Percentiles rank a stretch among this genome's conserved stretches.
phyloP scores from a whole-genome alignment of 1,139 yeast species.

The Kluyveromyces sp. region DNA sequence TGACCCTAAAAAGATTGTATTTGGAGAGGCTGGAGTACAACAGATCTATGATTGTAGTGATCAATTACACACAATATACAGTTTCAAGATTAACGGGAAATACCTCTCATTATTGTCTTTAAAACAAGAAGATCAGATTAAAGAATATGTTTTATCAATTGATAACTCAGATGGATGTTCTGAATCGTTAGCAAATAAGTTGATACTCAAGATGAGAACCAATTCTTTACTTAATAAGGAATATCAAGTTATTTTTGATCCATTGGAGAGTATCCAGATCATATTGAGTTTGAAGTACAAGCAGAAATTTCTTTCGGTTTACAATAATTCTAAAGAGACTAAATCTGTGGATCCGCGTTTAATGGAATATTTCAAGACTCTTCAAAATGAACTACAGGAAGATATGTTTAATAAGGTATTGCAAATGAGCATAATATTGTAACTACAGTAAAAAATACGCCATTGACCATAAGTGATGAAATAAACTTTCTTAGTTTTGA shows the following conservation, averaged over 20 bases:
- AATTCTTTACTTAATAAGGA: conserved; percentile 45
- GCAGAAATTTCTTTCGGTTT: conserved; percentile 28
- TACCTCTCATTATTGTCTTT: conserved; percentile 44
- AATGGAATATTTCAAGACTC: conserved; percentile 18
- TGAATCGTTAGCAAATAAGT: conserved; percentile 32
- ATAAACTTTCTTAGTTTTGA: conserved; percentile 40
- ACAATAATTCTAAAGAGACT: conserved; percentile 17
- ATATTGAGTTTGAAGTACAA: conserved; percentile 37
- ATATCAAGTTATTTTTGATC: conserved; percentile 45
- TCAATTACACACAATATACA: conserved; percentile 29
- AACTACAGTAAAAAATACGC: conserved; percentile 8
- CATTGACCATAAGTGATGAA: conserved; percentile 19
- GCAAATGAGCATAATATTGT: conserved; percentile 3
- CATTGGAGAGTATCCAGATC: conserved; percentile 35
- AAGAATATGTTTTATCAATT: conserved; percentile 30
- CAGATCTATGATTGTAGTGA: conserved; percentile 19
- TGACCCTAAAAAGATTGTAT: conserved; percentile 24
- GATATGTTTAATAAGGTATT: conserved; percentile 23
- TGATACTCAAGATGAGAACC: conserved; percentile 43
- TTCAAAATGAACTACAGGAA: conserved; percentile 20
- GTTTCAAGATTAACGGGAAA: conserved; percentile 42
- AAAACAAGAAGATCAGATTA: conserved; percentile 38
- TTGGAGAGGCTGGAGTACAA: conserved; percentile 30
- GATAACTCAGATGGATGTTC: conserved; percentile 27
- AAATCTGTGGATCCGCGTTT: conserved; percentile 22